Conservation (phyloP, 768 basidiomycete species). For the Lactarius psammicola region DNA sequence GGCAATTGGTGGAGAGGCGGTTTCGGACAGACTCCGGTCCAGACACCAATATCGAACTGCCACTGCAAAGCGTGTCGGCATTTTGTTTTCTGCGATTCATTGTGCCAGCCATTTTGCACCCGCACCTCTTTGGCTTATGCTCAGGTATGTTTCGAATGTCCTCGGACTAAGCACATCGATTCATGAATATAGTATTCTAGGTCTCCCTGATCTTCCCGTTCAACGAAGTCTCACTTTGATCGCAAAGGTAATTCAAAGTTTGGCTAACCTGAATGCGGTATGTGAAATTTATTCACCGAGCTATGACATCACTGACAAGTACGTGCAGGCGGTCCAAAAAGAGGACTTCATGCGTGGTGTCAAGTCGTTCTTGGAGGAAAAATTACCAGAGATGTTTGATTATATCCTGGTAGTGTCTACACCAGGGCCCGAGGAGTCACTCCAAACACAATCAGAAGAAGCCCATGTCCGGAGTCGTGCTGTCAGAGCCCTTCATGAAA, state of each 20-base stretch:
- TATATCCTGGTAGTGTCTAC: slow-evolving; percentile 75
- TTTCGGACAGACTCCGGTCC: slow-evolving; percentile 45
- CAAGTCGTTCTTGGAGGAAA: slow-evolving; percentile 67
- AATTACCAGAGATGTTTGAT: slow-evolving; percentile 68
- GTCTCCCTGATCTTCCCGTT: slow-evolving; percentile 61
- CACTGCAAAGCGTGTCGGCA: slow-evolving; percentile 82
- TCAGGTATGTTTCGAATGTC: slow-evolving; percentile 48
- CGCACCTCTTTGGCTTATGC: slow-evolving; percentile 77
- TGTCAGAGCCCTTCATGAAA: slow-evolving; percentile 55
- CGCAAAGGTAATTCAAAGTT: slow-evolving; percentile 85
- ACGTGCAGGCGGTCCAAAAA: slow-evolving; percentile 58
- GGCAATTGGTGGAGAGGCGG: slow-evolving; percentile 67
- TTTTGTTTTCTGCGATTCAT: slow-evolving; percentile 90
- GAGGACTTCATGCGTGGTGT: slow-evolving; percentile 82
- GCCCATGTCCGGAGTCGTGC: slow-evolving; percentile 40
- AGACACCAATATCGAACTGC: slow-evolving; percentile 53
- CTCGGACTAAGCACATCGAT: neutral
- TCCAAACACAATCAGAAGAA: slow-evolving; percentile 33
- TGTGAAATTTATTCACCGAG: slow-evolving; percentile 31
- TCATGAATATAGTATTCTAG: slow-evolving; percentile 39
- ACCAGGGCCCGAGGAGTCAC: slow-evolving; percentile 36
- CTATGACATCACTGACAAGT: neutral
- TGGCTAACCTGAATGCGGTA: slow-evolving; percentile 81
- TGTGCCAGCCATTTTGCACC: slow-evolving; percentile 86
- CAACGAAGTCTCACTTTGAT: slow-evolving; percentile 81